Percentiles rank a stretch among this genome's conserved stretches.
These are phyloP conservation scores for Priceomyces haplophilus DNA, from an alignment of 805 yeast species.

Conservation along the genomic window DNA sequence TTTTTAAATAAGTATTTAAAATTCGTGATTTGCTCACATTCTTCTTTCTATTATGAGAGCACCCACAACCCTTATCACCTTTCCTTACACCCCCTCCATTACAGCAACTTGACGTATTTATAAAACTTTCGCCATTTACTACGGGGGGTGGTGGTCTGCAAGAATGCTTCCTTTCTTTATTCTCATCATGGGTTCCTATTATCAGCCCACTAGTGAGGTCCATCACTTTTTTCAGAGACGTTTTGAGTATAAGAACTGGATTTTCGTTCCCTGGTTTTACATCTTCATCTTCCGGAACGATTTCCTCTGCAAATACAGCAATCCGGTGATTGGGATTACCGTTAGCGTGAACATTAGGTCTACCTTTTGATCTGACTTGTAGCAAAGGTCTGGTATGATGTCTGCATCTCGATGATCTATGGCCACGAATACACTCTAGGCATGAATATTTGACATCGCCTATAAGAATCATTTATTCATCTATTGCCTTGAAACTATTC, in stretches of 20 bases:
- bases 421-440: conserved; percentile 87
- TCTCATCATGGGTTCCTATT: conserved; percentile 36
- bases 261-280: conserved; percentile 1
- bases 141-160: conserved; percentile 21
- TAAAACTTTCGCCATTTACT: conserved; percentile 31
- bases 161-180: conserved; percentile 7
- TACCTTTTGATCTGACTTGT: conserved; percentile 85
- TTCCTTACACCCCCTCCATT: conserved; percentile 16
- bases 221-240: conserved; percentile 39
- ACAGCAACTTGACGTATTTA: conserved; percentile 35
- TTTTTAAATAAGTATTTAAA: conserved; percentile 28
- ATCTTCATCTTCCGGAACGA: conserved; percentile 10
- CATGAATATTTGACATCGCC: conserved; percentile 82
- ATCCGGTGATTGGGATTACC: conserved; percentile 51
- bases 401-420: conserved; percentile 80
- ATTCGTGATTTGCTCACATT: conserved; percentile 35
- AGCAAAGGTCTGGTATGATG: conserved; percentile 79
- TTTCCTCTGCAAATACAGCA: conserved; percentile 54
- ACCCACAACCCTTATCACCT: conserved; percentile 26
- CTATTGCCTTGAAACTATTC: neutral
- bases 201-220: conserved; percentile 37
- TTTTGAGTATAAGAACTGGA: conserved; percentile 33
- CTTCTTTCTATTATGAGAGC: conserved; percentile 25
- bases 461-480: conserved; percentile 61
- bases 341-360: conserved; percentile 64